Percentiles rank a stretch among this genome's conserved stretches.
phyloP scores from a whole-genome alignment of 1,139 yeast genomes.

The Candida sp. region DNA sequence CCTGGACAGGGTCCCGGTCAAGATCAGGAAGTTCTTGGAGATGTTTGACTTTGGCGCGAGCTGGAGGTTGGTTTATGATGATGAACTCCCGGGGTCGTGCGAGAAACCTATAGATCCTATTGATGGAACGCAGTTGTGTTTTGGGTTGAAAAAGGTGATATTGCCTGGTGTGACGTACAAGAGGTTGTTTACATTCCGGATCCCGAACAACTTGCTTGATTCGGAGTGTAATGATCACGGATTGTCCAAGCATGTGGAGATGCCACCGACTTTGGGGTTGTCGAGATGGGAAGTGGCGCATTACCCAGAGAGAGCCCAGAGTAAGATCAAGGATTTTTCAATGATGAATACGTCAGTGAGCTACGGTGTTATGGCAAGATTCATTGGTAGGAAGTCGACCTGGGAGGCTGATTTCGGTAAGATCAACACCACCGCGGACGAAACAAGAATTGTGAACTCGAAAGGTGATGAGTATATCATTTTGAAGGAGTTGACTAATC shows the following conservation, averaged over 20 bases:
- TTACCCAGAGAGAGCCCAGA: constrained; percentile 15
- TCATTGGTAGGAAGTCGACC: constrained; percentile 39
- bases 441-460: constrained; percentile 36
- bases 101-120: constrained; percentile 24
- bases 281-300: constrained; percentile 20
- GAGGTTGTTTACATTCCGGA: constrained; percentile 45
- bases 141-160: constrained; percentile 27
- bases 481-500: constrained; percentile 33
- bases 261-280: constrained; percentile 45
- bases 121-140: constrained; percentile 31
- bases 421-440: constrained; percentile 12
- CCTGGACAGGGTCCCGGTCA: constrained; percentile 17
- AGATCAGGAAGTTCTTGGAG: constrained; percentile 27
- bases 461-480: constrained; percentile 48
- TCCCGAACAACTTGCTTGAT: constrained; percentile 44
- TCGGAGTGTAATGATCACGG: constrained; percentile 40
- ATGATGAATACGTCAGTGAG: constrained; percentile 33
- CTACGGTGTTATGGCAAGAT: constrained; percentile 43
- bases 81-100: constrained; percentile 19
- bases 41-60: constrained; percentile 51
- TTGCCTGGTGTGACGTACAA: constrained; percentile 36
- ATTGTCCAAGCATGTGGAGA: constrained; percentile 35
- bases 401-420: constrained; percentile 19
- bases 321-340: constrained; percentile 24
- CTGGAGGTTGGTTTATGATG: constrained; percentile 40